Conservation (phyloP, 2,329 filamentous ascomycete species). For the Aspergillus cejpii region DNA sequence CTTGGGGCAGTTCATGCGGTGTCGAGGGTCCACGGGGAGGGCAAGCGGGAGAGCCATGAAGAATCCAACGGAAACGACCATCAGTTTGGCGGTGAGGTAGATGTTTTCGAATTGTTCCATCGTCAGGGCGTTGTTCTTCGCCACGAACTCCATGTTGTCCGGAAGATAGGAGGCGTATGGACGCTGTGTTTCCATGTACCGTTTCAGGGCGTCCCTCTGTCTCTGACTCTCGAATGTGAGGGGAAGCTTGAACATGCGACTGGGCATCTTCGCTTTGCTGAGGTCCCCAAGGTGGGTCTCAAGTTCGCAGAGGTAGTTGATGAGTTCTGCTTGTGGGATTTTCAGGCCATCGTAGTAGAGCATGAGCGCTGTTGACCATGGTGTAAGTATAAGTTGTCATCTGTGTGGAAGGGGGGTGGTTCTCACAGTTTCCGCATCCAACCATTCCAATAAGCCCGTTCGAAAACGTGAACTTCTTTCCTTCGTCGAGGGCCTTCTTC, state of each 20-base stretch:
- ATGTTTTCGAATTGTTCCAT: slow-evolving; percentile 47
- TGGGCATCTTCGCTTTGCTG: slow-evolving; percentile 37
- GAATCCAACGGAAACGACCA: slow-evolving; percentile 51
- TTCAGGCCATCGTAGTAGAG: slow-evolving; percentile 43
- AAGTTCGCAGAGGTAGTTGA: slow-evolving; percentile 33
- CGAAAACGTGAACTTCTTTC: slow-evolving; percentile 33
- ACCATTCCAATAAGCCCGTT: slow-evolving; percentile 47
- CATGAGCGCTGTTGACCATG: slow-evolving; percentile 32
- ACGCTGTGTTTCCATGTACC: slow-evolving; percentile 57
- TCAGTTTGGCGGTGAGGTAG: slow-evolving; percentile 46
- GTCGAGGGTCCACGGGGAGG: slow-evolving; percentile 49
- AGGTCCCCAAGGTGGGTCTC: slow-evolving; percentile 39
- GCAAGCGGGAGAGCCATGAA: slow-evolving; percentile 50
- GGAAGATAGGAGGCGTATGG: slow-evolving; percentile 57
- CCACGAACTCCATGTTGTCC: slow-evolving; percentile 54
- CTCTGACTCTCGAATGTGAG: slow-evolving; percentile 38
- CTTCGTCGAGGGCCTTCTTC: slow-evolving; percentile 42
- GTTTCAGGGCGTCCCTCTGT: slow-evolving; percentile 48
- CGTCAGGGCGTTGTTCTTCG: slow-evolving; percentile 49
- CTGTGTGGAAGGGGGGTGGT: neutral
- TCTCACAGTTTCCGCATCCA: slow-evolving; percentile 42
- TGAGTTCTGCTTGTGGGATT: slow-evolving; percentile 34
- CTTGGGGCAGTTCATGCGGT: slow-evolving; percentile 50
- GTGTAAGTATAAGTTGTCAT: neutral
- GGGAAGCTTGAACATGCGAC: slow-evolving; percentile 42